Evolutionary conservation across 306 rosid genomes (phyloP), one percentile per base, ranked within the genome.

Genomic region (Cucumis melo): DNA sequence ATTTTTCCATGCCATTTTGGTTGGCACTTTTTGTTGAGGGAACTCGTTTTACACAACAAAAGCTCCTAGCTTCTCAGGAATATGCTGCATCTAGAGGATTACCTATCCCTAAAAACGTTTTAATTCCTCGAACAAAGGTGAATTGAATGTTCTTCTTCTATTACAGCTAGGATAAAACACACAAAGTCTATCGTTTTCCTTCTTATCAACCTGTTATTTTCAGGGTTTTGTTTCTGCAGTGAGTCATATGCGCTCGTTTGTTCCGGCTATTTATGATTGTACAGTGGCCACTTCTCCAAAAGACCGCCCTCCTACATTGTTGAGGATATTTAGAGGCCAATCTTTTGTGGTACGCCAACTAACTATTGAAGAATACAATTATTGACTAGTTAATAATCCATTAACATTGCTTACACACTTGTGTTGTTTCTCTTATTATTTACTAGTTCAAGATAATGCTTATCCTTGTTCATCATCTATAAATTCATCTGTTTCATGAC

Each of bases 71-170:
- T 39, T 97, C 97, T 75, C 97, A 91, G 67, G 87, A 85, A 82
- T 91, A 84, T 77, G 97, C 97, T n/a, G 86, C 84, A 82, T 88
- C 97, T 51, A 88, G 72, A 85, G 97, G 98, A 65, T 38, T 93
- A 65, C 91, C 96, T 55, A 57, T 86, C 75, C 97, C 97, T 38
- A 87, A 59, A 83, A 91, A 93, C 61, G 97, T 93, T 74, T 80
- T 93, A 83, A 86, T 93, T 78, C 98, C 98, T 38, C 93, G 94
- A 48, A 93, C 97, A 1, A 93, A 93, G 97, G 98, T 91, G 51
- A 81, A 76, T 32, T 75, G 41, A 72, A 72, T 13, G 27, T 27
- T 48, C 21, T 16, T 48, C 21, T 16, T 23, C 76, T 24, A 3
- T 20, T 71, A 8, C n/a, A 10, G 13, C 34, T 2, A 9, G 63